Evolutionary conservation across 208 protist species (phyloP), one percentile per base, ranked within the genome.

Genomic region (Endotrypanum monterogeii): DNA sequence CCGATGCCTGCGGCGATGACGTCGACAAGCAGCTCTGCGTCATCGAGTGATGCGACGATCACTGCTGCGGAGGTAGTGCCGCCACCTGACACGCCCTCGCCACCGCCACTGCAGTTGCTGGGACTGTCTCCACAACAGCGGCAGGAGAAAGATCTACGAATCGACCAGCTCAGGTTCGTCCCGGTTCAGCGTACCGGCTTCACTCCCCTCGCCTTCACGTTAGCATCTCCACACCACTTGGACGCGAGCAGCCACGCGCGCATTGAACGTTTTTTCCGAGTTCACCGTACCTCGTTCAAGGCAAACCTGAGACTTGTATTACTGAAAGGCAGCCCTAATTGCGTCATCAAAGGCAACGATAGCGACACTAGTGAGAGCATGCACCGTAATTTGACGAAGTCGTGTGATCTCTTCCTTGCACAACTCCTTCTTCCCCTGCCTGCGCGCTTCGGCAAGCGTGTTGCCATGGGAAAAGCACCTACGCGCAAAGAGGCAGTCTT

Each of bases 381-480:
- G 37, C 37, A 11, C 35, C 60, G 28, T 11, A 12, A 46, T 18
- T 41, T 12, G 18, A 28, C 39, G 0, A 35, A 32, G 23, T 23
- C 57, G 39, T 14, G 23, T 18, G 39, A 54, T 44, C n/a, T 67
- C 32, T 94, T 89, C 67, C 58, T 95, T 67, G 89, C 88, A 14
- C 93, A 94, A 73, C 32, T 97, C 25, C 82, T 76, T 37, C 78
- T 97, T 54, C 93, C 93, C 35, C 78, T 97, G 54, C 72, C 86
- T 30, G 51, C 72, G 3, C 82, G 82, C 11, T 97, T 94, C 73
- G 90, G 91, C 35, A 83, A 89, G 48, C 86, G 93, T 12, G 74
- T 96, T 11, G 86, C 83, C 48, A 89, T 83, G 77, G 93, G 93
- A 8, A 89, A 86, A 37, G 91, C 85, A 7, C 74, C 86, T 25